Percentiles rank a stretch among this genome's conserved stretches.
phyloP scores from a whole-genome alignment of 1,284 basidiomycete genomes.

The Cryptococcus jaspeensis region DNA sequence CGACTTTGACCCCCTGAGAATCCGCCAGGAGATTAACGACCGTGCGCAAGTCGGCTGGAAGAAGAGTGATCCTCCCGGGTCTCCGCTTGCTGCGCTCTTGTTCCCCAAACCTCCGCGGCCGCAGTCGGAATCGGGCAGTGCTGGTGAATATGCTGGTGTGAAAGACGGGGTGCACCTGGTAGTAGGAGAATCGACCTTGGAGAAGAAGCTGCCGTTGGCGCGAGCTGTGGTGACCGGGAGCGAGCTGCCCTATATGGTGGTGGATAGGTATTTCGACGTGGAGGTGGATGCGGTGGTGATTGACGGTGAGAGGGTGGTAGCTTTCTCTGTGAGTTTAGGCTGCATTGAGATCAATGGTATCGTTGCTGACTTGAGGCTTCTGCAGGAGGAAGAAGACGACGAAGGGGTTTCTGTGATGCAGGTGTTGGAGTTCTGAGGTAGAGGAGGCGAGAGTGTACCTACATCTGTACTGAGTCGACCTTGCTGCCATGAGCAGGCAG shows the following conservation, averaged over 20 bases:
- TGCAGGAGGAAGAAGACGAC: too few relatives aligned
- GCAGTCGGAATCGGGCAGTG: neutral
- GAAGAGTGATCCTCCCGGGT: neutral
- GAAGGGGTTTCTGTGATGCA: too few relatives aligned
- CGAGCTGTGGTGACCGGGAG: conserved; percentile 26
- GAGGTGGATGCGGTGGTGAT: conserved; percentile 38
- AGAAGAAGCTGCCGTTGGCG: conserved; percentile 12
- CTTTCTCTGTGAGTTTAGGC: conserved; percentile 33
- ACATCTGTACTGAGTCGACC: too few relatives aligned
- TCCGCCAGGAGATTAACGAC: conserved; percentile 30
- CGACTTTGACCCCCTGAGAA: conserved; percentile 46
- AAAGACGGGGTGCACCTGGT: conserved; percentile 26
- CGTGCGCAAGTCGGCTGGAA: conserved; percentile 2
- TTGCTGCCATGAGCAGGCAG: too few relatives aligned
- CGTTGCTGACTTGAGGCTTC: too few relatives aligned
- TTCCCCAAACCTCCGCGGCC: neutral
- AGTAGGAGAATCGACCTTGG: conserved; percentile 27
- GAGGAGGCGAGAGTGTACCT: too few relatives aligned
- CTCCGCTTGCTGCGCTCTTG: conserved; percentile 4
- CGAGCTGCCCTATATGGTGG: conserved; percentile 39
- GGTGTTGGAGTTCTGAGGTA: too few relatives aligned
- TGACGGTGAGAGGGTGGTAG: conserved; percentile 45
- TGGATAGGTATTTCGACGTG: conserved; percentile 16
- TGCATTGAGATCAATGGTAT: too few relatives aligned
- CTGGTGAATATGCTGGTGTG: conserved; percentile 16